A percentile compares a stretch with the other conserved stretches of the same genome.
Conservation (phyloP, 2,329 filamentous ascomycete species). For the Diaporthe aspalathi region DNA sequence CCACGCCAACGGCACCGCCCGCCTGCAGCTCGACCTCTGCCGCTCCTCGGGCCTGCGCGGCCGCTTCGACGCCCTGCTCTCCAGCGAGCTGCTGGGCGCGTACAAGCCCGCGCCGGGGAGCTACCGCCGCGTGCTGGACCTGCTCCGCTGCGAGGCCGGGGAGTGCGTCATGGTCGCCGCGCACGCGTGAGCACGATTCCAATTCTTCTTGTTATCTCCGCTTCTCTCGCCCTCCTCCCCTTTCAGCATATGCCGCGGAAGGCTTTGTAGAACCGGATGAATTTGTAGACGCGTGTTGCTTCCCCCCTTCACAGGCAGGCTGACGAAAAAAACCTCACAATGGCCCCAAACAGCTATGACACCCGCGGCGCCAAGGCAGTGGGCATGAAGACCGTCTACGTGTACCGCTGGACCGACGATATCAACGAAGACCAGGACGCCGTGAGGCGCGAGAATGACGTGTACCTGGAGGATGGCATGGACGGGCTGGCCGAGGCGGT, state of each 20-base stretch:
- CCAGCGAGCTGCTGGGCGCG: slow-evolving; percentile 60
- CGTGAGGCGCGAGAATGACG: slow-evolving; percentile 55
- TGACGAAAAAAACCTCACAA: not conserved
- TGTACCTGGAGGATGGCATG: slow-evolving; percentile 44
- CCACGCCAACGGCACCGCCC: slow-evolving; percentile 65
- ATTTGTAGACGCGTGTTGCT: too few species aligned
- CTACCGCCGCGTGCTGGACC: slow-evolving; percentile 58
- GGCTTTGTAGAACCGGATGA: too few species aligned
- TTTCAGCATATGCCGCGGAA: too few species aligned
- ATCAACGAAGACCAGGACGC: slow-evolving; percentile 56
- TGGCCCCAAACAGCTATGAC: slow-evolving; percentile 62
- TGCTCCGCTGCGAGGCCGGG: slow-evolving; percentile 57
- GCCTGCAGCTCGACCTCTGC: slow-evolving; percentile 64
- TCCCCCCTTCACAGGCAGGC: not conserved
- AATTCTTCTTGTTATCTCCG: too few species aligned
- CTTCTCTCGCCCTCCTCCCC: too few species aligned
- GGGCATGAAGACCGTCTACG: slow-evolving; percentile 65
- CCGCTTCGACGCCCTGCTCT: slow-evolving; percentile 64
- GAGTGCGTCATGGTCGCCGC: slow-evolving; percentile 65
- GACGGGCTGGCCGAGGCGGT: slow-evolving; percentile 36
- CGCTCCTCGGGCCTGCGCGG: slow-evolving; percentile 59
- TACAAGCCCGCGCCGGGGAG: slow-evolving; percentile 61
- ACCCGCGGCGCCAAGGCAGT: slow-evolving; percentile 58
- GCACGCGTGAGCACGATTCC: slow-evolving; percentile 47
- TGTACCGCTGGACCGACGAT: slow-evolving; percentile 66